phyloP scores from a whole-genome alignment of 2,329 filamentous ascomycete species.

The Aspergillus fructus region DNA sequence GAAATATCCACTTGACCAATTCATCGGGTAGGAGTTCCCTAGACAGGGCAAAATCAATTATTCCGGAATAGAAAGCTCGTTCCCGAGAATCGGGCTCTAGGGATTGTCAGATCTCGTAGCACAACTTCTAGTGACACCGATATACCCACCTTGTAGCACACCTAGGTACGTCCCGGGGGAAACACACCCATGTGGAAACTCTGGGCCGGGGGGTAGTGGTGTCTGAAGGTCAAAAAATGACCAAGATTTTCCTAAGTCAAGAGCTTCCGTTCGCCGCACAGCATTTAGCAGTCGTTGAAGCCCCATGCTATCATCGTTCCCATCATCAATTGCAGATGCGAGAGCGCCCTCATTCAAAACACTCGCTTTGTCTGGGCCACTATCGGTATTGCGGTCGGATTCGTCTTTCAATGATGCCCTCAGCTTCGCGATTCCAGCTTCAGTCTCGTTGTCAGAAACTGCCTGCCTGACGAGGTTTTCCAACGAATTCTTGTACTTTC shows the following conservation, averaged over 20 bases:
- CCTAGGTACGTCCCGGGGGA: constrained; percentile 29
- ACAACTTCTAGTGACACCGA: not conserved
- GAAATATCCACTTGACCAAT: constrained; percentile 63
- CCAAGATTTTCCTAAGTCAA: constrained; percentile 54
- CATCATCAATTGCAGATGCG: constrained; percentile 44
- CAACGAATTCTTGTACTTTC: constrained; percentile 64
- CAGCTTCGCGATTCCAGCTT: constrained; percentile 50
- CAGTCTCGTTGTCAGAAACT: constrained; percentile 58
- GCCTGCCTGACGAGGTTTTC: constrained; percentile 62
- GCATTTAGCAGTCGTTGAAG: constrained; percentile 55
- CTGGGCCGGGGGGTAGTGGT: constrained; percentile 20
- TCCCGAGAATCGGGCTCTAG: constrained; percentile 52
- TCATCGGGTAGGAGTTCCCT: constrained; percentile 58
- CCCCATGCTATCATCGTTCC: constrained; percentile 43
- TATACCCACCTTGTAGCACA: constrained; percentile 33
- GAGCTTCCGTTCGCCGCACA: constrained; percentile 61
- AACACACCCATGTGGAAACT: constrained; percentile 38
- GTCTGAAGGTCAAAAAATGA: constrained; percentile 53
- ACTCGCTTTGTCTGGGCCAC: constrained; percentile 6
- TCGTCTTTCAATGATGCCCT: constrained; percentile 24
- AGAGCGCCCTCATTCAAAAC: constrained; percentile 41
- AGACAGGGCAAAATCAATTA: constrained; percentile 56
- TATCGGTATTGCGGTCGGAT: not conserved
- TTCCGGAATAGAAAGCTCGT: constrained; percentile 62
- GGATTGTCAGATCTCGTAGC: constrained; percentile 14